These are phyloP conservation scores for Fragosphaeria purpurea DNA, from an alignment of 2,329 filamentous ascomycete genomes.

Conservation along the genomic window DNA sequence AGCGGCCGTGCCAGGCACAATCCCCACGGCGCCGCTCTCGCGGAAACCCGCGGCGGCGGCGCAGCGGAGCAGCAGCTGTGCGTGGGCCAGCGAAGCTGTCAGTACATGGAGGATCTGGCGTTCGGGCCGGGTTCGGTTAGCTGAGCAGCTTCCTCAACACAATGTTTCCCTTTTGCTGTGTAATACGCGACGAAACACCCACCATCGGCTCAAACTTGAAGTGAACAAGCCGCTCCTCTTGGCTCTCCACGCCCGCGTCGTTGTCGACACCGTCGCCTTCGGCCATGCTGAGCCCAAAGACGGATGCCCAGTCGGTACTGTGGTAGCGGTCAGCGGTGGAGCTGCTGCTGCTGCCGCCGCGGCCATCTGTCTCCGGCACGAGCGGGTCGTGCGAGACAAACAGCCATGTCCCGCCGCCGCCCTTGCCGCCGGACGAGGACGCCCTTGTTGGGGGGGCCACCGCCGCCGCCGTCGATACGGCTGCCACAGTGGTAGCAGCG, in stretches of 20 bases:
- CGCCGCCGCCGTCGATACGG: constrained; percentile 19
- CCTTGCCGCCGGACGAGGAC: constrained; percentile 71
- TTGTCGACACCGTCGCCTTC: constrained; percentile 8
- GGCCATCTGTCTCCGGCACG: neutral
- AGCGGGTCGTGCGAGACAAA: constrained; percentile 79
- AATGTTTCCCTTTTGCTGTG: no score
- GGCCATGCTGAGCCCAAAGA: constrained; percentile 28
- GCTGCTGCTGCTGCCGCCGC: constrained; percentile 16
- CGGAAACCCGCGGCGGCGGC: constrained; percentile 78
- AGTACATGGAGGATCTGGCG: constrained; percentile 78
- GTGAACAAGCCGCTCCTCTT: constrained; percentile 45
- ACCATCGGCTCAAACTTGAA: constrained; percentile 97
- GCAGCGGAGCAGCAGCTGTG: constrained; percentile 64
- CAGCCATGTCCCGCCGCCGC: constrained; percentile 73
- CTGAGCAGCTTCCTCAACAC: no score
- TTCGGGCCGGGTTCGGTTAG: neutral
- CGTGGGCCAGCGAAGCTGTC: constrained; percentile 62
- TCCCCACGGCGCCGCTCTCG: constrained; percentile 74
- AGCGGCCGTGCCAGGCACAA: constrained; percentile 24
- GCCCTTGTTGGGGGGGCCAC: constrained; percentile 17
- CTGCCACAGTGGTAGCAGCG: constrained; percentile 1
- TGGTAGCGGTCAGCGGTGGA: constrained; percentile 6
- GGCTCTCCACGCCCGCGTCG: neutral
- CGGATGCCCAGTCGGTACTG: constrained; percentile 14
- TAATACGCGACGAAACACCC: constrained; percentile 22